phyloP scores from a whole-genome alignment of 129 eudicot species.

The carrot (Daucus carota) region DH1_v3.0 NC_030388.2:26081001-26081500 shows the following conservation, averaged over 20 bases:
- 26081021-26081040: neutral
- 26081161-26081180: neutral
- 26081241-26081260: neutral
- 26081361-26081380: neutral
- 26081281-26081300: neutral
- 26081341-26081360: too few relatives aligned
- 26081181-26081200: too few relatives aligned
- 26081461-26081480: neutral
- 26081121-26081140: neutral
- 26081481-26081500: neutral
- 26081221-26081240: neutral
- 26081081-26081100: neutral
- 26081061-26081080: neutral
- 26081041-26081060: neutral
- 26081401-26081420: neutral
- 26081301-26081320: too few relatives aligned
- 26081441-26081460: neutral
- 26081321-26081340: too few relatives aligned
- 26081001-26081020: neutral
- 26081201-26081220: neutral
- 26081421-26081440: conserved; percentile 1
- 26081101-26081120: neutral
- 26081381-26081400: neutral
- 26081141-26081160: neutral
- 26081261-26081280: neutral